Base-by-base conservation (phyloP, 257 asterid species). In the Ehretia macrophylla region DNA sequence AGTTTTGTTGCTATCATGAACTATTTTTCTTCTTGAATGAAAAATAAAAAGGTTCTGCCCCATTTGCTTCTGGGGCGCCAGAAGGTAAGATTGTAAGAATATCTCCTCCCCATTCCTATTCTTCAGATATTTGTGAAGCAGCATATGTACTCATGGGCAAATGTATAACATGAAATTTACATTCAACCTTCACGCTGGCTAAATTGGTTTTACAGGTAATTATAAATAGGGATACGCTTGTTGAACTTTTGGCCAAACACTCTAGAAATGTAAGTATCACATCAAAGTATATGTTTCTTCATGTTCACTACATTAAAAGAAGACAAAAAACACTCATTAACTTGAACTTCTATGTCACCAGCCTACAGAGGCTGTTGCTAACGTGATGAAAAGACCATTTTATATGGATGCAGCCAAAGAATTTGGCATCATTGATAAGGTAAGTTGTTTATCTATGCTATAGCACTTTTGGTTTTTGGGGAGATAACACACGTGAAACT, bases 321-420 rank as follows among this genome's bases (percentile, higher is more conserved):
- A 37, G 57, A 62, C 21, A 32, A 39, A 51, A 57, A 39, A 23
- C 23, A 18, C 63, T 63, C 62, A 54, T 11, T 61, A 35, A 51
- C 18, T 62, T 46, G 49, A 66, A 46, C 17, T 62, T n/a, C n/a
- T n/a, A n/a, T n/a, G 48, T 27, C 35, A 27, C 49, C 83, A 91
- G 96, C 63, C 96, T 9, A 73, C 67, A 62, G 98, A 91, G 79
- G 60, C 75, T 23, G 93, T 92, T 52, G 81, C 88, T 65, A 65
- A 65, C 19, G 77, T 65, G 67, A 85, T 88, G 90, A 82, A 42
- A 76, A 76, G 95, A 65, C 80, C 90, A 68, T 86, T 65, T 71
- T 84, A 88, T 66, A 92, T 88, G 98, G 85, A 86, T 66, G 20
- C 96, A 78, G 97, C 98, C 67, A 84, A 68, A 74, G 90, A 88